A percentile compares a stretch with the other conserved stretches of the same genome.
phyloP scores from a whole-genome alignment of 1,139 yeast species.

The Lodderomyces jiufengensis region DNA sequence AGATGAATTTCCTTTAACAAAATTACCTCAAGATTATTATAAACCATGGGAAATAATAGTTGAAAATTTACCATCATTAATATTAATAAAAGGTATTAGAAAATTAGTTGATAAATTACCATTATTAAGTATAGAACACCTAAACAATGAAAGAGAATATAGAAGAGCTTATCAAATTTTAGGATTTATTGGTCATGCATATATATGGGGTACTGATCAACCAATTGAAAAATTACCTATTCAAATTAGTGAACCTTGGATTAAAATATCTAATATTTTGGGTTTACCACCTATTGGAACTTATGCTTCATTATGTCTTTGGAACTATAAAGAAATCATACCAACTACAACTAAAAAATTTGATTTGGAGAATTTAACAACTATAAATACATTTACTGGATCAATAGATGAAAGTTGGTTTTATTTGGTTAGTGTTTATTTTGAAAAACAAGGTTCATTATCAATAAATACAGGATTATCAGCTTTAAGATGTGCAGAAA shows the following conservation, averaged over 20 bases:
- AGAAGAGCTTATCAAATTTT: constrained; percentile 79
- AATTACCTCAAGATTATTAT: constrained; percentile 60
- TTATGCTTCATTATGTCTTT: constrained; percentile 80
- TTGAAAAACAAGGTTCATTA: constrained; percentile 78
- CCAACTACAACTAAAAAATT: constrained; percentile 41
- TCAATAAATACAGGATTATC: constrained; percentile 59
- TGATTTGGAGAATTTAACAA: constrained; percentile 67
- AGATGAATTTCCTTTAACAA: constrained; percentile 54
- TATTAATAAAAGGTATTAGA: constrained; percentile 64
- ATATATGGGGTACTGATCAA: constrained; percentile 77
- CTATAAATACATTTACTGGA: constrained; percentile 85
- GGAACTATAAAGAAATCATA: constrained; percentile 75
- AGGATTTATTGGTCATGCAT: constrained; percentile 81
- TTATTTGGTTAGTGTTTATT: constrained; percentile 80
- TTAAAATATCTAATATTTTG: constrained; percentile 52
- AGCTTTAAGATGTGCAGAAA: constrained; percentile 25
- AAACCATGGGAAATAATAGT: constrained; percentile 76
- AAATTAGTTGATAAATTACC: constrained; percentile 59
- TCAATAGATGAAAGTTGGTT: constrained; percentile 93
- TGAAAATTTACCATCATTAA: constrained; percentile 64
- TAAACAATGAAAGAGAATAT: constrained; percentile 47
- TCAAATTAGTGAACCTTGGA: constrained; percentile 68
- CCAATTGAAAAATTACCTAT: constrained; percentile 68
- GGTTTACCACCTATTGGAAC: constrained; percentile 85
- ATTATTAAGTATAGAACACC: constrained; percentile 40